Evolutionary conservation across 2,329 filamentous ascomycete species (phyloP).

Genomic region (Aspergillus sergii): DNA sequence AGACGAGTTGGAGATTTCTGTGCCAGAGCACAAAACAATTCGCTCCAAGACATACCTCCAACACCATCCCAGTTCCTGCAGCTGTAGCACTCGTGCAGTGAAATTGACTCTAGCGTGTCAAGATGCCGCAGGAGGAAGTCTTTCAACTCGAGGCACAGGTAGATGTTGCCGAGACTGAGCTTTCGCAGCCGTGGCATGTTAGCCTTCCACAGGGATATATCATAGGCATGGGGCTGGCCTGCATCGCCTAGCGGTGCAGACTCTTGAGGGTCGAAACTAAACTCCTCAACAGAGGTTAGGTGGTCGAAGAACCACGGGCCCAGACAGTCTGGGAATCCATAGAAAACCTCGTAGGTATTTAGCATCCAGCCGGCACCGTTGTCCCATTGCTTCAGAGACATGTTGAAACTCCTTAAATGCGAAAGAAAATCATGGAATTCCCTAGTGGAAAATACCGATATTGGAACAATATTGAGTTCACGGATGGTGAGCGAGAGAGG

Average conservation of each 20-base stretch:
- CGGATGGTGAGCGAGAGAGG: background rate
- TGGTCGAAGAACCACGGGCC: conserved; percentile 5
- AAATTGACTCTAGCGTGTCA: background rate
- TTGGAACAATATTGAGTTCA: background rate
- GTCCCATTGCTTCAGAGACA: background rate
- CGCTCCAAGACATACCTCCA: background rate
- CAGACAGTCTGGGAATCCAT: background rate
- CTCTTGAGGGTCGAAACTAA: conserved; percentile 3
- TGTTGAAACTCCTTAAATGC: background rate
- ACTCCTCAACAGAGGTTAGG: background rate
- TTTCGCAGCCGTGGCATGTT: background rate
- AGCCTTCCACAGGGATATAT: background rate
- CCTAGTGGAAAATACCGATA: background rate
- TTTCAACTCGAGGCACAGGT: background rate
- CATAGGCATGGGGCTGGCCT: background rate
- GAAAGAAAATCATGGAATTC: background rate
- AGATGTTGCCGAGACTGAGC: background rate
- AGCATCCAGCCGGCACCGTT: conserved; percentile 6
- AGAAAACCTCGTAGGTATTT: conserved; percentile 1
- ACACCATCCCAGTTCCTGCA: background rate
- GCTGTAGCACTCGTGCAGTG: background rate
- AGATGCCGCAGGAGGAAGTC: background rate
- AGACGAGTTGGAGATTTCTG: background rate
- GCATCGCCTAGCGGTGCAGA: background rate
- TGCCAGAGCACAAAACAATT: background rate